These are phyloP conservation scores for Phytophthora tentaculata DNA, from an alignment of 352 stramenopile species.

Conservation along the genomic window DNA sequence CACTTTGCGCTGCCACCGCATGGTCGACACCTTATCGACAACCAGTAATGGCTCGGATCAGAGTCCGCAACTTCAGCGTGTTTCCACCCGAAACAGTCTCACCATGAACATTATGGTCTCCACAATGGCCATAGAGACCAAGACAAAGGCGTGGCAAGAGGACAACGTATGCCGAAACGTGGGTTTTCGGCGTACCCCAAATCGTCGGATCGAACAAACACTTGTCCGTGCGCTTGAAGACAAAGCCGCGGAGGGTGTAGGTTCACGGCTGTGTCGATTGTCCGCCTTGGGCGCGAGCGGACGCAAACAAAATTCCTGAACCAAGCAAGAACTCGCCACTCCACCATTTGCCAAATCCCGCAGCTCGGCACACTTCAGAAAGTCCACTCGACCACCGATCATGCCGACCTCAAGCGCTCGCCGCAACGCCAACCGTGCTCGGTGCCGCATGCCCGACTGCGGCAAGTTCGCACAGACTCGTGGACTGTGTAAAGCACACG, in stretches of 20 bases:
- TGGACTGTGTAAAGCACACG: slow-evolving; percentile 82
- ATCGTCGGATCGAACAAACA: slow-evolving; percentile 40
- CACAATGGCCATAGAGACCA: slow-evolving; percentile 17
- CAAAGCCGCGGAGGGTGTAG: slow-evolving; percentile 9
- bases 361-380: slow-evolving; percentile 19
- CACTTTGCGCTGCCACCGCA: slow-evolving; percentile 13
- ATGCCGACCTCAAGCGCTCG: slow-evolving; percentile 41
- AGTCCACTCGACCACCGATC: slow-evolving; percentile 13
- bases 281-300: slow-evolving; percentile 21
- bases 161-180: slow-evolving; percentile 9
- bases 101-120: slow-evolving; percentile 13
- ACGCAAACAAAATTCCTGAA: slow-evolving; percentile 39
- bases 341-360: slow-evolving; percentile 32
- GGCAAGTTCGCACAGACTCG: slow-evolving; percentile 82
- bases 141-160: slow-evolving; percentile 28
- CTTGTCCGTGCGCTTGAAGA: slow-evolving; percentile 30
- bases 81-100: slow-evolving; percentile 12
- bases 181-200: slow-evolving; percentile 16
- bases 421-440: slow-evolving; percentile 70
- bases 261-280: slow-evolving; percentile 17
- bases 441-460: slow-evolving; percentile 70
- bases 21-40: slow-evolving; percentile 7
- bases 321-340: slow-evolving; percentile 14
- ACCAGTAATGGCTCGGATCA: slow-evolving; percentile 29
- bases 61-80: slow-evolving; percentile 9